A percentile compares a stretch with the other conserved stretches of the same genome.
phyloP scores from a whole-genome alignment of 2,329 filamentous ascomycete genomes.

The Diaporthe nobilis region DNA sequence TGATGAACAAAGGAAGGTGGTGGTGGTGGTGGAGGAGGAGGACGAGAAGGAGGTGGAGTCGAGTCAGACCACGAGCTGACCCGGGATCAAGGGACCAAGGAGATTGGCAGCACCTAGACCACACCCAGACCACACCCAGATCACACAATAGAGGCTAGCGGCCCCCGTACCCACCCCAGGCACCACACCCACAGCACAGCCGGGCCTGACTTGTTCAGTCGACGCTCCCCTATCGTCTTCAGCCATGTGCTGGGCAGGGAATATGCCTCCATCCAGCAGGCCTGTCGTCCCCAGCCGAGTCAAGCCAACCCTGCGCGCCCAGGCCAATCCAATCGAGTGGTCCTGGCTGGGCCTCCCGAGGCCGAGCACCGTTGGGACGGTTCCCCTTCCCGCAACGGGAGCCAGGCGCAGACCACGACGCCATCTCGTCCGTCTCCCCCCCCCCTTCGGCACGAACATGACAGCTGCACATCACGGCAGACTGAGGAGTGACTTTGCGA shows the following conservation, averaged over 20 bases:
- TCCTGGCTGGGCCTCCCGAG: slow-evolving; percentile 14
- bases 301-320: background rate
- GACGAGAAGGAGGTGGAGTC: slow-evolving; percentile 3
- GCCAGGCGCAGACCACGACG: slow-evolving; percentile 13
- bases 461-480: slow-evolving; percentile 31
- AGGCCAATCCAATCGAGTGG: background rate
- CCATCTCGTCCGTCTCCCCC: background rate
- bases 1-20: background rate
- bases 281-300: slow-evolving; percentile 18
- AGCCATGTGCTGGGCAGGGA: slow-evolving; percentile 36
- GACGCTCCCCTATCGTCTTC: slow-evolving; percentile 16
- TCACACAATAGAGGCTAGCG: slow-evolving; percentile 15
- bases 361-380: slow-evolving; percentile 25
- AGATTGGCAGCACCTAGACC: slow-evolving; percentile 19
- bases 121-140: background rate
- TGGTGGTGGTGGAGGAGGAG: background rate
- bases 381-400: slow-evolving; percentile 29
- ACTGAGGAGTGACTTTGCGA: slow-evolving; percentile 13
- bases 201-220: background rate
- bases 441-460: slow-evolving; percentile 20
- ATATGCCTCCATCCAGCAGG: slow-evolving; percentile 22
- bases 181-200: background rate
- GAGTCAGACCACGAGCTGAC: slow-evolving; percentile 30
- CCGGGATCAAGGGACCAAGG: slow-evolving; percentile 24
- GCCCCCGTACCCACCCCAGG: background rate